Evolutionary conservation across 495 filamentous ascomycete species (phyloP), one percentile per base, ranked within the genome.

Genomic region (Aspergillus funiculosus): DNA sequence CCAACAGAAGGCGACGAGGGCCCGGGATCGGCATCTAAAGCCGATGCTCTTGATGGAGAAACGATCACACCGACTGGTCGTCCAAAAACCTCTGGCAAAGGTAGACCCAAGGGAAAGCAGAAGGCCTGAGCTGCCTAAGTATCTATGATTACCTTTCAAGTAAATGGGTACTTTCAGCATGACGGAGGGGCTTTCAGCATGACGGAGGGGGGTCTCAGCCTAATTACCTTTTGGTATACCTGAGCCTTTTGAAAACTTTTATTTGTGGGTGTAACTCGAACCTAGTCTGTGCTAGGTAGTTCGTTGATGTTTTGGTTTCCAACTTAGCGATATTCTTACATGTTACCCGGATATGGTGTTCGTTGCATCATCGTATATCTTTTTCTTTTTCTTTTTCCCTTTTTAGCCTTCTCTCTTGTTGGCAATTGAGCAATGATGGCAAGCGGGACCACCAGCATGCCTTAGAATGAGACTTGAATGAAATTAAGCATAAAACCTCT

Each of bases 31-130:
- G 52, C 58, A 41, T 60, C 64, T 11, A 62, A 56, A 37, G 36
- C 43, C 27, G 53, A 34, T 20, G 52, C 39, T 4, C 58, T 57
- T 21, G 61, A 68, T 15, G 61, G 51, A 34, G 62, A 66, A 27
- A 55, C 60, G 21, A 51, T 47, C 26, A 51, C 46, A 1, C 49
- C 45, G 10, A 39, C 38, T 20, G 37, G 28, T 17, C 57, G 53
- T 18, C 36, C 58, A 24, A 58, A 54, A 5, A 42, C 48, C 25
- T 49, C 55, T 18, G 50, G 43, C 5, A 61, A 63, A 38, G 69
- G 67, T 42, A 60, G 69, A 10, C 65, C 67, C 10, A 69, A 61
- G 46, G 64, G 62, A 34, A 71, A 71, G 39, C 64, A 67, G 53
- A 71, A 67, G 58, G 52, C 58, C 3, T 38, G 48, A 10, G 51